A percentile compares a stretch with the other conserved stretches of the same genome.
Evolutionary conservation across 306 rosid genomes (phyloP).

Genomic region (Vigna mungo): DNA sequence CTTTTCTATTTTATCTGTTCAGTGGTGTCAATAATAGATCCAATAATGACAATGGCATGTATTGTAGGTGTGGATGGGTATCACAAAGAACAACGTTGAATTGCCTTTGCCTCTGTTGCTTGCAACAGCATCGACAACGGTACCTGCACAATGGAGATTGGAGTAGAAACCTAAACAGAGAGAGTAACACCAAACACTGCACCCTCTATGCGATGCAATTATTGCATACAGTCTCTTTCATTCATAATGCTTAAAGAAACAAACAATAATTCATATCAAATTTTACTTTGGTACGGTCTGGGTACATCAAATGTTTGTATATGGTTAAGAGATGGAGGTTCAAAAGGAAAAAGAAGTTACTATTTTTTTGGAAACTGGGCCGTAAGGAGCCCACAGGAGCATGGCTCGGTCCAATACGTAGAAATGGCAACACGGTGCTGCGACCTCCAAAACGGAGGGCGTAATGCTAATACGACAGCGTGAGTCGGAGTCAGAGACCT

Average conservation of each 20-base stretch:
- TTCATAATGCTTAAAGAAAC: too few species aligned
- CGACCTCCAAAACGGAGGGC: not conserved
- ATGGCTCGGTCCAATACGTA: not conserved
- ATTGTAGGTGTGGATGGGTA: slow-evolving; percentile 1
- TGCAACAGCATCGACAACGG: not conserved
- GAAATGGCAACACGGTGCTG: not conserved
- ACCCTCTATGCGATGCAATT: not conserved
- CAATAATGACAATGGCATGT: not conserved
- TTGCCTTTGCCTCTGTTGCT: not conserved
- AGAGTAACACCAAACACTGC: not conserved
- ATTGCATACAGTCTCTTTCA: too few species aligned
- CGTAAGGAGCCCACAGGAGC: not conserved
- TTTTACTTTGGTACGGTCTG: too few species aligned
- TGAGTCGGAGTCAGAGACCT: not conserved
- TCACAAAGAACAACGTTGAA: not conserved
- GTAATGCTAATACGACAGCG: not conserved
- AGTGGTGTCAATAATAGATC: slow-evolving; percentile 24
- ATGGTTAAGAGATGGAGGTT: too few species aligned
- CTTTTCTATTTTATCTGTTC: too few species aligned
- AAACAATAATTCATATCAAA: too few species aligned
- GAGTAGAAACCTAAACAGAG: not conserved
- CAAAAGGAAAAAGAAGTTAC: too few species aligned
- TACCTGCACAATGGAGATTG: not conserved
- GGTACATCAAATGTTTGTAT: too few species aligned
- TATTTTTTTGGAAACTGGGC: not conserved